Percentiles rank a stretch among this genome's conserved stretches.
Conservation (phyloP, 257 asterid species). For the Solanum dulcamara region DNA sequence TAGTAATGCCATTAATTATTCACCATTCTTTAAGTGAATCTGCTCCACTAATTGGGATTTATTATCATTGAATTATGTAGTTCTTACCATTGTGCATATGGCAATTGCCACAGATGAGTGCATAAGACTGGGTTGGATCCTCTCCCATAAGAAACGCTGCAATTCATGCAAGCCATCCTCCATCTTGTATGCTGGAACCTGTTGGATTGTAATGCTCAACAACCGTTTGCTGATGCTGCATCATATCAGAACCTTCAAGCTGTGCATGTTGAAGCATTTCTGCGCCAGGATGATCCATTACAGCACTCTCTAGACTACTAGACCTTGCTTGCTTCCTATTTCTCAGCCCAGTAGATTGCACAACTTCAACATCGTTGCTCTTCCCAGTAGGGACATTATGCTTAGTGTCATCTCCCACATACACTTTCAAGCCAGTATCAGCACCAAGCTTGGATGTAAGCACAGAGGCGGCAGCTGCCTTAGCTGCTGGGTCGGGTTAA, state of each 20-base stretch:
- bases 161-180: slow-evolving; percentile 76
- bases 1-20: not conserved
- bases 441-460: slow-evolving; percentile 73
- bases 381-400: slow-evolving; percentile 29
- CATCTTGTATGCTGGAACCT: slow-evolving; percentile 22
- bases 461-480: slow-evolving; percentile 78
- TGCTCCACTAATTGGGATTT: not conserved
- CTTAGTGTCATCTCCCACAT: slow-evolving; percentile 42
- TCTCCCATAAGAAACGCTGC: slow-evolving; percentile 84
- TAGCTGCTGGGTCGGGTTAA: slow-evolving; percentile 85
- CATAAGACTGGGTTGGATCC: slow-evolving; percentile 71
- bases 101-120: slow-evolving; percentile 82
- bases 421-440: slow-evolving; percentile 60
- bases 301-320: slow-evolving; percentile 2
- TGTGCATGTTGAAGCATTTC: too few species aligned
- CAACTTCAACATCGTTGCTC: not conserved
- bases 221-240: not conserved
- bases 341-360: not conserved
- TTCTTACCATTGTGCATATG: slow-evolving; percentile 67
- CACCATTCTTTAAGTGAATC: not conserved
- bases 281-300: not conserved
- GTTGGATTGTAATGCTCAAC: not conserved
- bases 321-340: not conserved
- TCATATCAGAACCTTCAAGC: not conserved
- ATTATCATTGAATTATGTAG: not conserved